Conservation (phyloP, 441 rosid species). For the Corymbia calophylla region DNA sequence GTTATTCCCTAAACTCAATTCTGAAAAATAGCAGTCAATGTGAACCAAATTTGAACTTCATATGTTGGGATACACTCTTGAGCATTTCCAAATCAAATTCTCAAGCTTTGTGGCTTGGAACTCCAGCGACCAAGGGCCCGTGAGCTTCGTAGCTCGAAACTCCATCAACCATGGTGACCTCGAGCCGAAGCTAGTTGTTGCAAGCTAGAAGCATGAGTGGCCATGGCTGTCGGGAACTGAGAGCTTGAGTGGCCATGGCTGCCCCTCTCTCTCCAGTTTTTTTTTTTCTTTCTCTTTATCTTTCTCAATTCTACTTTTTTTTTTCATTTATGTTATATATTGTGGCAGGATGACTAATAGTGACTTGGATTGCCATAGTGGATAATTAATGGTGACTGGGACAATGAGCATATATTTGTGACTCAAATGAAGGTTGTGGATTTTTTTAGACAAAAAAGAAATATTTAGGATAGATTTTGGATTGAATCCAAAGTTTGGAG, state of each 20-base stretch:
- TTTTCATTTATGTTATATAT: too few relatives aligned
- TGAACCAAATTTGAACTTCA: background rate
- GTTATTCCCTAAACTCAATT: background rate
- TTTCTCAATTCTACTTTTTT: too few relatives aligned
- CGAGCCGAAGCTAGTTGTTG: accelerated
- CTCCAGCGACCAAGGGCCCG: too few relatives aligned
- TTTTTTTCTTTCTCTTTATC: accelerated
- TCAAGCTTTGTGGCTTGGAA: accelerated
- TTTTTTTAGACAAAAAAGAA: accelerated
- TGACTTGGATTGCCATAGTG: too few relatives aligned
- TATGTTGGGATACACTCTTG: accelerated
- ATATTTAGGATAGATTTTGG: too few relatives aligned
- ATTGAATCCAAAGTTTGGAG: accelerated
- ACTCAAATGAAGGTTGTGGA: accelerated
- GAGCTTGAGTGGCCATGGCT: too few relatives aligned
- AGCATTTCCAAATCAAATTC: background rate
- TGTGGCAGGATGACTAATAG: too few relatives aligned
- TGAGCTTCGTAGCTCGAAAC: accelerated
- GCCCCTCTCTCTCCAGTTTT: too few relatives aligned
- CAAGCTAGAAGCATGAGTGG: background rate
- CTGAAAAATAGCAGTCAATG: too few relatives aligned
- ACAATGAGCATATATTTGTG: accelerated
- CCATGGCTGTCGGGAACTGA: too few relatives aligned
- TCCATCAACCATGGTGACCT: accelerated
- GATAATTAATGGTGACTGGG: too few relatives aligned